These are phyloP conservation scores for Colletotrichum sp. DNA, from an alignment of 2,329 filamentous ascomycete genomes.

Conservation along the genomic window DNA sequence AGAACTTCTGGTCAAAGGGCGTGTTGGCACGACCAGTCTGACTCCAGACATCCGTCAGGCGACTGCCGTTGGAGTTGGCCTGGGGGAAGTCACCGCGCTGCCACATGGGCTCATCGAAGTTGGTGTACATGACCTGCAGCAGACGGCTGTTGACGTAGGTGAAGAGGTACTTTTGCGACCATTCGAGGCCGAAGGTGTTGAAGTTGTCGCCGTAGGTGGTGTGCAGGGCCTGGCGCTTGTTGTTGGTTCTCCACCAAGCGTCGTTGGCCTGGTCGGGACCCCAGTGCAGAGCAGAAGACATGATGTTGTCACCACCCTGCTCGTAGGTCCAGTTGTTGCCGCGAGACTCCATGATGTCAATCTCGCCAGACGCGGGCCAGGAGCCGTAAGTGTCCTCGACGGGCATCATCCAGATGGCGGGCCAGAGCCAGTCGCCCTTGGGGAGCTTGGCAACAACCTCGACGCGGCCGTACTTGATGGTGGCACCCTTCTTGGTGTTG, in stretches of 20 bases:
- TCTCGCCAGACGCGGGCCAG: slow-evolving; percentile 83
- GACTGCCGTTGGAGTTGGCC: slow-evolving; percentile 68
- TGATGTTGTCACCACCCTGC: slow-evolving; percentile 81
- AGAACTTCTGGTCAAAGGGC: slow-evolving; percentile 79
- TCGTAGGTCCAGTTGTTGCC: slow-evolving; percentile 81
- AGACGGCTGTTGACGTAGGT: slow-evolving; percentile 84
- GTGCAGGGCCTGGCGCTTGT: slow-evolving; percentile 76
- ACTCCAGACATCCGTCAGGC: slow-evolving; percentile 67
- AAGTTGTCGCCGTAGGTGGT: slow-evolving; percentile 72
- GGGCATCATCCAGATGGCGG: slow-evolving; percentile 91
- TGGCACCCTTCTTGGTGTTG: slow-evolving; percentile 72
- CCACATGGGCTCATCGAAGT: slow-evolving; percentile 73
- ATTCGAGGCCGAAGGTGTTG: slow-evolving; percentile 84
- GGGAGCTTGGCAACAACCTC: slow-evolving; percentile 81
- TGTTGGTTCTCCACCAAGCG: slow-evolving; percentile 83
- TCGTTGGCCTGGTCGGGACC: slow-evolving; percentile 75
- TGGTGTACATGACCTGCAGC: slow-evolving; percentile 80
- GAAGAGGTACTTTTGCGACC: slow-evolving; percentile 88
- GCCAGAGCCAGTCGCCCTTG: slow-evolving; percentile 86
- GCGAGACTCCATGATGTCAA: slow-evolving; percentile 81
- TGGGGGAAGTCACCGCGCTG: slow-evolving; percentile 70
- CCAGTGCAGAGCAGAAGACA: slow-evolving; percentile 82
- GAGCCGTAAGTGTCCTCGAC: slow-evolving; percentile 72
- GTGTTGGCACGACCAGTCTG: slow-evolving; percentile 64
- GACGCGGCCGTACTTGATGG: slow-evolving; percentile 80